Conservation (phyloP, 148 eudicot species). For the Simmondsia chinensis region DNA sequence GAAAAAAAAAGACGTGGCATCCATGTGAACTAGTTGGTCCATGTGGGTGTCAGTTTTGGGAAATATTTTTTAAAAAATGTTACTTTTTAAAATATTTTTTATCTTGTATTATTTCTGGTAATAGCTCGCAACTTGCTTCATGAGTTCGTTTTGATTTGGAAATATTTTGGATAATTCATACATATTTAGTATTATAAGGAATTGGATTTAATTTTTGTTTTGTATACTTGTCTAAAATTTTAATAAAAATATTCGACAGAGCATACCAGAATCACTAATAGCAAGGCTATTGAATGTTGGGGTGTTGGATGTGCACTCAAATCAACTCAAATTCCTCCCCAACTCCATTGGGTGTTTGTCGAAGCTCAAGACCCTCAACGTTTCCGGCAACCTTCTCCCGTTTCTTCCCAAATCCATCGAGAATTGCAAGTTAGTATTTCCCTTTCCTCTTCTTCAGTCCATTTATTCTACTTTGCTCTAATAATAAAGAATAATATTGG, state of each 20-base stretch:
- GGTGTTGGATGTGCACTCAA: constrained; percentile 67
- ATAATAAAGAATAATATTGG: no score
- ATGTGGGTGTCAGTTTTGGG: no score
- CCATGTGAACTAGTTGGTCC: no score
- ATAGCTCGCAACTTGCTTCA: no score
- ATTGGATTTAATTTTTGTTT: background rate
- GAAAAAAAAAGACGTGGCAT: no score
- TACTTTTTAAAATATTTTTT: no score
- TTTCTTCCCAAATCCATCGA: constrained; percentile 59
- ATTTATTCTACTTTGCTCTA: background rate
- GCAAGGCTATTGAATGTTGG: constrained; percentile 64
- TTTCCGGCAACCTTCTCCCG: constrained; percentile 56
- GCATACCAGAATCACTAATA: constrained; percentile 59
- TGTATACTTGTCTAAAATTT: background rate
- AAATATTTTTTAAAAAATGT: no score
- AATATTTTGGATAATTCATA: no score
- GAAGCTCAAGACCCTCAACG: constrained; percentile 54
- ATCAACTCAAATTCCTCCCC: constrained; percentile 59
- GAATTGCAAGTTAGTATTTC: constrained; percentile 50
- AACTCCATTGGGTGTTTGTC: constrained; percentile 80
- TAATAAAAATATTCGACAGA: constrained; percentile 19
- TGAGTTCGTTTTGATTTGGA: no score
- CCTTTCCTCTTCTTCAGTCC: background rate
- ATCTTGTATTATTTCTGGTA: no score
- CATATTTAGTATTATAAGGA: no score